phyloP scores from a whole-genome alignment of 139 green algal genomes.

The Chlamydomonas urium region DNA sequence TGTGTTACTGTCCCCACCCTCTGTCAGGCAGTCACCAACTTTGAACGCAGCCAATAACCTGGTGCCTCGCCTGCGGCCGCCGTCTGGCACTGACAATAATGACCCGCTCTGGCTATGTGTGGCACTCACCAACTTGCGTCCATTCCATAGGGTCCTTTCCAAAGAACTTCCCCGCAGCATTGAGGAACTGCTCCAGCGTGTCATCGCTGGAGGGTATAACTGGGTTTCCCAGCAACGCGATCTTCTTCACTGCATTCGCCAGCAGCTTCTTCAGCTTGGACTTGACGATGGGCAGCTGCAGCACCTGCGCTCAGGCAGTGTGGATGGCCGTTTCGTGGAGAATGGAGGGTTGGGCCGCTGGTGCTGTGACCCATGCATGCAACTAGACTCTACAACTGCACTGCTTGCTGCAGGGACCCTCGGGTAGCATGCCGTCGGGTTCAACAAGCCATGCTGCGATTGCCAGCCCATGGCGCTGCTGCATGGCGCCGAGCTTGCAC shows the following conservation, averaged over 20 bases:
- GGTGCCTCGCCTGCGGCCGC: too few relatives aligned
- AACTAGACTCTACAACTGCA: neutral
- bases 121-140: constrained; percentile 50
- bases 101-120: too few relatives aligned
- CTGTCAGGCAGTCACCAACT: too few relatives aligned
- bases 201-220: constrained; percentile 46
- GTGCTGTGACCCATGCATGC: neutral
- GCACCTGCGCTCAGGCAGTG: constrained; percentile 37
- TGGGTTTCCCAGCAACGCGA: constrained; percentile 32
- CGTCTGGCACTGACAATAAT: too few relatives aligned
- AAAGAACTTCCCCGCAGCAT: constrained; percentile 53
- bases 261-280: constrained; percentile 38
- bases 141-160: constrained; percentile 64
- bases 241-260: constrained; percentile 26
- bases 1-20: too few relatives aligned
- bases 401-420: neutral
- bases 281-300: constrained; percentile 57
- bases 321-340: neutral
- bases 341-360: neutral
- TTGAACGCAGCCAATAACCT: too few relatives aligned
- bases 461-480: neutral
- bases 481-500: neutral
- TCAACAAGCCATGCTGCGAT: neutral
- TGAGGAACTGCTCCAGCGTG: constrained; percentile 49
- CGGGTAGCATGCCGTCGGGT: neutral